Evolutionary conservation across 129 eudicot species (phyloP).

Genomic region (Flaveria linearis): DNA sequence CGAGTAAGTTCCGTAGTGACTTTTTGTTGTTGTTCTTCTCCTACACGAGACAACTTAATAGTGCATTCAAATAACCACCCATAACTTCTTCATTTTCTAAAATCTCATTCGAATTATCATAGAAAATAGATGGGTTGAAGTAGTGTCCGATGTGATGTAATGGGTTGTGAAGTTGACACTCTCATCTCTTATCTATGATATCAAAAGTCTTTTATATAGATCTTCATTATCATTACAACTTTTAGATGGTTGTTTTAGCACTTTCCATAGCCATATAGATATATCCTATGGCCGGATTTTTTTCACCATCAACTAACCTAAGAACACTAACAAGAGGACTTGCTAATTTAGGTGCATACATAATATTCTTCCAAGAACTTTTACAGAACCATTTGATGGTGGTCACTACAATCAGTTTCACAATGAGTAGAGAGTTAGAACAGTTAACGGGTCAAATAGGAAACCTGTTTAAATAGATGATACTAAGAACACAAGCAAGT

Average conservation of each 20-base stretch:
- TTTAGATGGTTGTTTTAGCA: not conserved
- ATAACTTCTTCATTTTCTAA: not conserved
- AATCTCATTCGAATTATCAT: not conserved
- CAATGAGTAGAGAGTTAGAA: too few relatives aligned
- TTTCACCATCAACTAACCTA: conserved; percentile 23
- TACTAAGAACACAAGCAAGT: too few relatives aligned
- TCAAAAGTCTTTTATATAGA: not conserved
- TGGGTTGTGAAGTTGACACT: conserved; percentile 16
- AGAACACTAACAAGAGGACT: conserved; percentile 19
- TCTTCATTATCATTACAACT: conserved; percentile 9
- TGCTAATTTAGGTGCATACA: conserved; percentile 22
- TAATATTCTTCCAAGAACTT: conserved; percentile 20
- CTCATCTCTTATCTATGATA: conserved; percentile 16
- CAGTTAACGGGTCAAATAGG: too few relatives aligned
- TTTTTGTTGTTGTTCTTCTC: not conserved
- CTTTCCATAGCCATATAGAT: conserved; percentile 6
- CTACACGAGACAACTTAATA: not conserved
- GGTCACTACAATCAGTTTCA: too few relatives aligned
- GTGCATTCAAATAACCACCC: not conserved
- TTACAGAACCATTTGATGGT: not conserved
- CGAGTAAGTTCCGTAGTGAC: not conserved
- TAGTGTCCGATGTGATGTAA: conserved; percentile 12
- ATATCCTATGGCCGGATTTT: not conserved
- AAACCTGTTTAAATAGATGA: too few relatives aligned
- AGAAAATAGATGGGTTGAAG: not conserved